phyloP scores from a whole-genome alignment of 177 flowering plant species.

The Tripterygium wilfordii region DNA sequence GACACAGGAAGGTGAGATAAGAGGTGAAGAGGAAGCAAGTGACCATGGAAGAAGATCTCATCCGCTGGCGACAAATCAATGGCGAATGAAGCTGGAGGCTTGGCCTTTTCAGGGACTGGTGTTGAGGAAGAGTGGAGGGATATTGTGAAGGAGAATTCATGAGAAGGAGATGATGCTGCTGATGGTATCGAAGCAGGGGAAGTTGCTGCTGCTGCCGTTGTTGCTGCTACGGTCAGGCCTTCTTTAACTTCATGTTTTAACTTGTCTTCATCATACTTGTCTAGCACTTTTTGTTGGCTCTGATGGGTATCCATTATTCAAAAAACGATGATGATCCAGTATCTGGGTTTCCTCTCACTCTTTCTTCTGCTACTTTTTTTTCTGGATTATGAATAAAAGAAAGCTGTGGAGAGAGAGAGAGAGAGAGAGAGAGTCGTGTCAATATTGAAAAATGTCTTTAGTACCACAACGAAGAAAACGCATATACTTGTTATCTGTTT shows the following conservation, averaged over 20 bases:
- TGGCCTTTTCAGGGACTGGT: conserved; percentile 14
- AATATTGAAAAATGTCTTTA: conserved; percentile 11
- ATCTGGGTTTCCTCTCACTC: conserved; percentile 2
- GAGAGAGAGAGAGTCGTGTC: conserved; percentile 9
- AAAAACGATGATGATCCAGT: conserved; percentile 3
- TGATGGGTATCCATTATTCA: conserved; percentile 24
- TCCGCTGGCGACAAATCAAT: conserved; percentile 85
- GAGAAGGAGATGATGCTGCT: conserved; percentile 75
- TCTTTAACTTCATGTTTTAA: background rate
- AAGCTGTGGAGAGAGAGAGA: conserved; percentile 6
- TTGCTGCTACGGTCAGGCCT: background rate
- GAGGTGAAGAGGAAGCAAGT: conserved; percentile 85
- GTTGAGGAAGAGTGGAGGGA: conserved; percentile 40
- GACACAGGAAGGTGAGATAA: conserved; percentile 68
- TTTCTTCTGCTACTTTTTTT: background rate
- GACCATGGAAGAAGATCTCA: conserved; percentile 94
- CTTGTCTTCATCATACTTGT: conserved; percentile 4
- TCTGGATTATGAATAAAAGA: conserved; percentile 13
- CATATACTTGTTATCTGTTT: conserved; percentile 3
- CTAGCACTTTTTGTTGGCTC: conserved; percentile 10
- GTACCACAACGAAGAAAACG: conserved; percentile 6
- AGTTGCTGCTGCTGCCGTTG: background rate
- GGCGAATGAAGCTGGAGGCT: conserved; percentile 30
- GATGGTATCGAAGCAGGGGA: conserved; percentile 40
- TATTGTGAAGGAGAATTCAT: conserved; percentile 78